Conservation (phyloP, 2,329 filamentous ascomycete genomes). For the Remersonia thermophila region DNA sequence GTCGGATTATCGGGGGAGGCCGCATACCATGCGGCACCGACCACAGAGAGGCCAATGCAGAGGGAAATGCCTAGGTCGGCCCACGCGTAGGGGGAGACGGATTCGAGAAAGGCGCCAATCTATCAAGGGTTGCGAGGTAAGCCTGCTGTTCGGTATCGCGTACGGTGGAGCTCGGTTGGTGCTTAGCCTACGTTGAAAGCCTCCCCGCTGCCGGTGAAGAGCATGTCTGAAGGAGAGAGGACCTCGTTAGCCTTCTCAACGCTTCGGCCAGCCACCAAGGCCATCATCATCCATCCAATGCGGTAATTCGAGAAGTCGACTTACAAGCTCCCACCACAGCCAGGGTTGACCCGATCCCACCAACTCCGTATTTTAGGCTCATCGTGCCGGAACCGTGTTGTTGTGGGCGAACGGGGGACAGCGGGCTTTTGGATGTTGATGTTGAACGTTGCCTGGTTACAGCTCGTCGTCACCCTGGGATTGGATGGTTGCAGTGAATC, state of each 20-base stretch:
- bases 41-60: slow-evolving; percentile 91
- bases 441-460: not conserved
- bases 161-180: slow-evolving; percentile 1
- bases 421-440: not conserved
- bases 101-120: slow-evolving; percentile 89
- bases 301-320: slow-evolving; percentile 22
- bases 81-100: slow-evolving; percentile 89
- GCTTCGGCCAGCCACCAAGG: too few species aligned
- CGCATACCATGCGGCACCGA: slow-evolving; percentile 94
- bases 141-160: slow-evolving; percentile 10
- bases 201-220: slow-evolving; percentile 94
- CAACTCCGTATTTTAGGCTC: slow-evolving; percentile 60
- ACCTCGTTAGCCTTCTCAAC: too few species aligned
- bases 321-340: slow-evolving; percentile 68
- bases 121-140: slow-evolving; percentile 23
- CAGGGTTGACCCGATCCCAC: slow-evolving; percentile 55
- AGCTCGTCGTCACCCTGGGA: slow-evolving; percentile 1
- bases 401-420: not conserved
- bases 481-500: not conserved
- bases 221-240: slow-evolving; percentile 65
- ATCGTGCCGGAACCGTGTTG: slow-evolving; percentile 32
- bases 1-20: slow-evolving; percentile 8
- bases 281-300: too few species aligned
- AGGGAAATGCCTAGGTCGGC: slow-evolving; percentile 80
- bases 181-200: slow-evolving; percentile 66